These are phyloP conservation scores for Dissophora globulifera DNA, from an alignment of 192 early-diverging fungal genomes.

Conservation along the genomic window DNA sequence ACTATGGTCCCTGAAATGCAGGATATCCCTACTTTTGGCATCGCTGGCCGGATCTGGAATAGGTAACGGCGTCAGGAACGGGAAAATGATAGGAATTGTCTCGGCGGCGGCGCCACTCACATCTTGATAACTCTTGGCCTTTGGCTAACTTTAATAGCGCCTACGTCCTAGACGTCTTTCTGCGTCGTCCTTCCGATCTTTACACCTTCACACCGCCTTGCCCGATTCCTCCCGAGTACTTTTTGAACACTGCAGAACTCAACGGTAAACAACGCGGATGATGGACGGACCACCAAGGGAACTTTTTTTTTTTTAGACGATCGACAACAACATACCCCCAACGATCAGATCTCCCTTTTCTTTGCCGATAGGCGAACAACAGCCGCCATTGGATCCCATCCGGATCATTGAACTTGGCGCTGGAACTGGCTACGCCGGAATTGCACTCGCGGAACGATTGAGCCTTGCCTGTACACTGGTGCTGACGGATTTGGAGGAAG, in stretches of 20 bases:
- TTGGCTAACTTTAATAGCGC: conserved; percentile 37
- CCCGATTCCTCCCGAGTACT: conserved; percentile 57
- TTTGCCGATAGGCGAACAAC: too few relatives aligned
- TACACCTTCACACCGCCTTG: conserved; percentile 31
- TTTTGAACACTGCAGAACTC: conserved; percentile 6
- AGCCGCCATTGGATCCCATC: conserved; percentile 4
- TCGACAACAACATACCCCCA: conserved; percentile 1
- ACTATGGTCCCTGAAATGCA: conserved; percentile 41
- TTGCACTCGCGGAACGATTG: conserved; percentile 55
- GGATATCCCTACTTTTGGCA: conserved; percentile 58
- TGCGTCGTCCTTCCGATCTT: conserved; percentile 41
- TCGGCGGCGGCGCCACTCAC: too few relatives aligned
- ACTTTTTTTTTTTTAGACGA: too few relatives aligned
- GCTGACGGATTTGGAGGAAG: conserved; percentile 61
- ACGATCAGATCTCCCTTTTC: too few relatives aligned
- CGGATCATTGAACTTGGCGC: conserved; percentile 63
- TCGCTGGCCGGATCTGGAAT: conserved; percentile 66
- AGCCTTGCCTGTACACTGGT: conserved; percentile 36
- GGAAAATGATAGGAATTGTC: background rate
- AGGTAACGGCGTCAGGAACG: conserved; percentile 32
- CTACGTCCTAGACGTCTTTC: conserved; percentile 55
- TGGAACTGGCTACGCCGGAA: conserved; percentile 64
- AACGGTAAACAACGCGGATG: background rate
- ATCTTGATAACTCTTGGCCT: background rate
- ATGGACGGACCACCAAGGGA: too few relatives aligned